Base-by-base conservation (phyloP, 441 rosid species). In the Erodium texanum region DNA sequence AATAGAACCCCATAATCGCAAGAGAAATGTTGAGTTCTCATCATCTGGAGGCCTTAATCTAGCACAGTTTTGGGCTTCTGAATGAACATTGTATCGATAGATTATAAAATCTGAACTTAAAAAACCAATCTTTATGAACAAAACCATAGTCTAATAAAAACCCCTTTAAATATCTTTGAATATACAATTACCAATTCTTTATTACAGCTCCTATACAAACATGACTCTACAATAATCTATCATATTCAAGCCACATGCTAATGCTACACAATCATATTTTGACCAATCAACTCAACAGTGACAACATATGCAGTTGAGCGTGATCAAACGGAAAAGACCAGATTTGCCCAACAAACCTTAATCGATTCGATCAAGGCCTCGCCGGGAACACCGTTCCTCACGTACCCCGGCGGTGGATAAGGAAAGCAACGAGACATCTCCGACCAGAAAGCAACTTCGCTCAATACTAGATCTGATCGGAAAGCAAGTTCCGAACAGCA, bases 401-500 rank as follows among this genome's bases (percentile, higher is more conserved):
- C 58, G 70, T 78, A 66, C 66, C 76, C 74, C 16, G 77, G 76
- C 64, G 79, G 80, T 54, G 77, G 80, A 66, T 75, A 86, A 67
- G 90, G 86, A 74, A 80, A 87, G 84, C 89, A 87, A 70, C 87
- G 84, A 63, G 98, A 82, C 96, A 92, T 87, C 36, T 38, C 73
- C 62, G 62, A 56, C 12, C 24, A 56, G 22, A 56, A 2, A 56
- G 29, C 29, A 4, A 27, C 29, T 4, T 1, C 29, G 29, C 29
- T 7, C 24, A 56, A 56, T 2, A 56, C 24, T 20, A 56, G 24
- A 56, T 8, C 62, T 24, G 29, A 27, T 27, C 29, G 29, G 29
- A 27, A 27, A 1, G 29, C 1, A 27, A 27, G 2, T 27, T 27
- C 1, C 24, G 1, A 2, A 22, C 23, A 7, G n/a, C n/a, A n/a